phyloP scores from a whole-genome alignment of 2,329 filamentous ascomycete species.

The Rhinocladiella similis region DNA sequence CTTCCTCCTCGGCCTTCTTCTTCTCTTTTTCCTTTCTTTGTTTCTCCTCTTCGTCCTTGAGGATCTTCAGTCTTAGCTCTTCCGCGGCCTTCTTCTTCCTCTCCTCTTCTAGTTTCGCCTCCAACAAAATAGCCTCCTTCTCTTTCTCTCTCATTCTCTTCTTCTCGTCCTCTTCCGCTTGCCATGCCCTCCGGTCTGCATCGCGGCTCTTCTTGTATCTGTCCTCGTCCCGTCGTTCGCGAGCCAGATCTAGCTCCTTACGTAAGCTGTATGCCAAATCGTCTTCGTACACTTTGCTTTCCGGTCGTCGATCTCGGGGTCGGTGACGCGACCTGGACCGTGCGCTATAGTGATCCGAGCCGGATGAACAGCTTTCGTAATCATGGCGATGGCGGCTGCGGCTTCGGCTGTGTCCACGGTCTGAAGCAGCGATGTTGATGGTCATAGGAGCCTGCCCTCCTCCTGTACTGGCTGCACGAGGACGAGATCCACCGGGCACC shows the following conservation, averaged over 20 bases:
- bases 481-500: constrained; percentile 23
- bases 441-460: constrained; percentile 22
- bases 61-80: constrained; percentile 29
- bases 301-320: constrained; percentile 36
- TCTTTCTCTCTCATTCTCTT: constrained; percentile 33
- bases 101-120: constrained; percentile 29
- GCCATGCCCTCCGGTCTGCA: constrained; percentile 21
- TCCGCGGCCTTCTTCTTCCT: constrained; percentile 29
- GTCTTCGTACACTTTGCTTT: constrained; percentile 36
- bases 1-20: constrained; percentile 51
- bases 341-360: constrained; percentile 13
- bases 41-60: constrained; percentile 34
- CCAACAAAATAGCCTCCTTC: constrained; percentile 29
- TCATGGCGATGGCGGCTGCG: constrained; percentile 15
- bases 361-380: constrained; percentile 16
- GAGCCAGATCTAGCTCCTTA: constrained; percentile 31
- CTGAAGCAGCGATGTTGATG: constrained; percentile 21
- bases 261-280: constrained; percentile 31
- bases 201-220: constrained; percentile 37
- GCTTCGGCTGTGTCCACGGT: constrained; percentile 19
- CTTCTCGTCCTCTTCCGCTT: constrained; percentile 29
- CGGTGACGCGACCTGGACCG: constrained; percentile 31
- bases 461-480: constrained; percentile 26
- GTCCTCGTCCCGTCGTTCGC: constrained; percentile 48
- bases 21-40: constrained; percentile 51